Base-by-base conservation (phyloP, 2,329 filamentous ascomycete species). In the Calonectria montana region DNA sequence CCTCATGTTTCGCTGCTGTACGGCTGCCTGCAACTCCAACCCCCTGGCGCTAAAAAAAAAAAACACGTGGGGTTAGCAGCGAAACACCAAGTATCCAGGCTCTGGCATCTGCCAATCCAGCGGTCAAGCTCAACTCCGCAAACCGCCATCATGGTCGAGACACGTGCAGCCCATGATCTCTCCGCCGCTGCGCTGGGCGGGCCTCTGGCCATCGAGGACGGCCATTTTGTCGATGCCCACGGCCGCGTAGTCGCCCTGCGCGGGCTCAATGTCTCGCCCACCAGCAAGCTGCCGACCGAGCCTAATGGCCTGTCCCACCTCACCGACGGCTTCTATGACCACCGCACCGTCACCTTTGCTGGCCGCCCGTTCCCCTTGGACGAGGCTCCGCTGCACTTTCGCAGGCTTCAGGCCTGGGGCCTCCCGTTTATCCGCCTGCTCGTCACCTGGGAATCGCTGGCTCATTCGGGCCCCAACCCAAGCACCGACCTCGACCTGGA, bases 401-500 rank as follows among this genome's bases (percentile, higher is more conserved):
- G 79, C 21, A 78, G 83, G 2, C 77, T 86, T 31, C 80, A 77
- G 59, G 79, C 81, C 39, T 86, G 84, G 84, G 84, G 84, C 0
- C 70, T 83, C 41, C 82, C 83, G 35, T 74, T 86, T 27, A 78
- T 85, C 15, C 80, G 84, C 29, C 78, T 86, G 65, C 82, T 86
- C 15, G 83, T 86, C n/a, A 84, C 83, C 4, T 86, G 84, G 84
- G 84, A 86, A 69, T 82, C 84, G 7, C 75, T 86, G 9, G 84
- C 80, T 3, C 82, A 83, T 61, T 70, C 76, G 1, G 81, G 82
- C 0, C 81, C 82, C 13, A 76, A 82, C 65, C 79, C 81, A 4
- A 67, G 70, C 45, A 76, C 73, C n/a, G 79, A 84, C 68, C 73
- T 81, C 4, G 84, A 86, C 68, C 66, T 82, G 8, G 83, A 84